Conservation (phyloP, 768 basidiomycete species). For the Trametopsis cervina region DNA sequence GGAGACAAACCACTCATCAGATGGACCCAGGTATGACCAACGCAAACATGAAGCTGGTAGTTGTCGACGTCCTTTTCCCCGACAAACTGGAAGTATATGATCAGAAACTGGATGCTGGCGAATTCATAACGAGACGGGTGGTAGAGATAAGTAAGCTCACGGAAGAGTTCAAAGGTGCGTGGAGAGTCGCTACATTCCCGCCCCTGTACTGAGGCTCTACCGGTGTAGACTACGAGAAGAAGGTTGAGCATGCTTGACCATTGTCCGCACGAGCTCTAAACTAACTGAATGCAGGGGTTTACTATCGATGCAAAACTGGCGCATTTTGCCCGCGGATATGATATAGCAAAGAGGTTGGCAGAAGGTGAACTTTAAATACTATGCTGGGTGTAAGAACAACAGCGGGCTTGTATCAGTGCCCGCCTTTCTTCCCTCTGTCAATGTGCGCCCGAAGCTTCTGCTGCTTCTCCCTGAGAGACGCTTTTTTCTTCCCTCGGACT, state of each 20-base stretch:
- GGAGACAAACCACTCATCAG: no score
- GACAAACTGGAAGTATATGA: conserved; percentile 60
- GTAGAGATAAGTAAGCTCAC: conserved; percentile 63
- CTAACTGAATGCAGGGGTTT: conserved; percentile 37
- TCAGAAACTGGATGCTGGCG: conserved; percentile 79
- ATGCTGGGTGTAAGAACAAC: no score
- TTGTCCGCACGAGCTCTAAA: background rate
- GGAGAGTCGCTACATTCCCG: no score
- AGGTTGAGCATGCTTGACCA: no score
- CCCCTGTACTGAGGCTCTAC: background rate
- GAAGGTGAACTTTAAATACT: conserved; percentile 2
- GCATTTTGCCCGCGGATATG: conserved; percentile 13
- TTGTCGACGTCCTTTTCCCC: conserved; percentile 61
- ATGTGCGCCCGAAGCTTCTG: conserved; percentile 72
- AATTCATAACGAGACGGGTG: conserved; percentile 70
- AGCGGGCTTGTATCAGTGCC: conserved; percentile 2
- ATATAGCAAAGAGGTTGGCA: conserved; percentile 9
- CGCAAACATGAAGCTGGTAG: conserved; percentile 86
- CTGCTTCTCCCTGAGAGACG: conserved; percentile 76
- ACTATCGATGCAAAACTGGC: conserved; percentile 15
- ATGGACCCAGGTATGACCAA: conserved; percentile 79
- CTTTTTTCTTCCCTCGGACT: conserved; percentile 80
- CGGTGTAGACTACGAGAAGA: conserved; percentile 45
- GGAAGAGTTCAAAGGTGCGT: conserved; percentile 57
- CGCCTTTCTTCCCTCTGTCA: conserved; percentile 52